Evolutionary conservation across 257 asterid species (phyloP).

Genomic region (Henckelia pumila): DNA sequence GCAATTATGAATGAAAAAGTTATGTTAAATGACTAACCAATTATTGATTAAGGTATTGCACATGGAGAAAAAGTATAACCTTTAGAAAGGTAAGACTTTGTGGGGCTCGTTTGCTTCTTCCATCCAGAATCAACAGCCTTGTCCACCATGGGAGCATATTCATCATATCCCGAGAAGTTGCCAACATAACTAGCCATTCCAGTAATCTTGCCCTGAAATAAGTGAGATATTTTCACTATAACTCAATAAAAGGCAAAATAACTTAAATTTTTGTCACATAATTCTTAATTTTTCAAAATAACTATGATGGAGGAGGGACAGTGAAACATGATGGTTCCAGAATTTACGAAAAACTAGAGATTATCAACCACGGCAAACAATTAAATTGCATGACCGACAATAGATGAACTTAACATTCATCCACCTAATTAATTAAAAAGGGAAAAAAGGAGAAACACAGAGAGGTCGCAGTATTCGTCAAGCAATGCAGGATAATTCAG

Average conservation of each 20-base stretch:
- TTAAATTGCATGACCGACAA: not conserved
- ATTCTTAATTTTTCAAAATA: no score
- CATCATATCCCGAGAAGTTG: constrained; percentile 60
- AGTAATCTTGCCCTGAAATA: constrained; percentile 49
- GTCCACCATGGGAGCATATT: constrained; percentile 81
- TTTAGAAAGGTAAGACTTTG: constrained; percentile 38
- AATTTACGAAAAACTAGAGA: no score
- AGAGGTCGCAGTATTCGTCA: not conserved
- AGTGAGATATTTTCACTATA: constrained; percentile 21
- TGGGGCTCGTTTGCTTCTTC: constrained; percentile 47
- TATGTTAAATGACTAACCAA: not conserved
- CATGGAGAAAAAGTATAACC: constrained; percentile 33
- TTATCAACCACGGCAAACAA: no score
- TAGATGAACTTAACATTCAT: constrained; percentile 5
- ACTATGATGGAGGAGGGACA: no score
- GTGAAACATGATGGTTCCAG: not conserved
- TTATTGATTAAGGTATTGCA: not conserved
- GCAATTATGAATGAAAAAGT: not conserved
- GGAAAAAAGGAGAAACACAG: not conserved
- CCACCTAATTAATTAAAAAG: constrained; percentile 14
- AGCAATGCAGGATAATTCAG: not conserved
- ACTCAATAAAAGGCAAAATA: constrained; percentile 1
- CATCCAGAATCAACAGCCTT: constrained; percentile 75
- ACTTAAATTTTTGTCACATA: not conserved
- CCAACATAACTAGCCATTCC: constrained; percentile 47